phyloP scores from a whole-genome alignment of 2,329 filamentous ascomycete genomes.

The Colletotrichum neosansevieriae region DNA sequence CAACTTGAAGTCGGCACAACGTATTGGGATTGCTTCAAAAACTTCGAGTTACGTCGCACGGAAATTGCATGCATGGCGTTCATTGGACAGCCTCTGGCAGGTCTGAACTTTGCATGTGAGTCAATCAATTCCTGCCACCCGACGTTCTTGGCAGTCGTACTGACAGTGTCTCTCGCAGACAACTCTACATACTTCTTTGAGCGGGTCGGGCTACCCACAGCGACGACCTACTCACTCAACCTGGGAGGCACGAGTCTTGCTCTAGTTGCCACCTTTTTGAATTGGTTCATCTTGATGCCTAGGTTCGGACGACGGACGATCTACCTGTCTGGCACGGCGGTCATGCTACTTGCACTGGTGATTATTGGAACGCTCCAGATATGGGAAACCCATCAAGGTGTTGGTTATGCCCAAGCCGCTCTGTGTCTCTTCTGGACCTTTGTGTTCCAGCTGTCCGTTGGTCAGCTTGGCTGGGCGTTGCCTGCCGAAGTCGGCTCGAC shows the following conservation, averaged over 20 bases:
- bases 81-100: conserved; percentile 45
- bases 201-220: conserved; percentile 49
- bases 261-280: conserved; percentile 57
- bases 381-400: conserved; percentile 49
- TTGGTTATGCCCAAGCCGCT: conserved; percentile 48
- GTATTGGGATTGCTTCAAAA: conserved; percentile 57
- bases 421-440: conserved; percentile 42
- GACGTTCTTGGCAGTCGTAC: not conserved
- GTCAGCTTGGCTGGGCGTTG: conserved; percentile 43
- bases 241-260: conserved; percentile 55
- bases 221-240: conserved; percentile 50
- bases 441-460: conserved; percentile 34
- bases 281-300: conserved; percentile 55
- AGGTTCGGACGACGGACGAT: conserved; percentile 58
- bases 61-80: conserved; percentile 50
- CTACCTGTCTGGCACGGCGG: conserved; percentile 56
- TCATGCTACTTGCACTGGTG: conserved; percentile 50
- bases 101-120: conserved; percentile 47
- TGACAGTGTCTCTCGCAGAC: conserved; percentile 25
- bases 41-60: conserved; percentile 52
- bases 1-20: conserved; percentile 48
- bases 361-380: conserved; percentile 55
- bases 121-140: too few relatives aligned
- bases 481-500: conserved; percentile 49
- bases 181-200: conserved; percentile 56